phyloP scores from a whole-genome alignment of 805 yeast species.

The Suhomyces tanzawaensis region DNA sequence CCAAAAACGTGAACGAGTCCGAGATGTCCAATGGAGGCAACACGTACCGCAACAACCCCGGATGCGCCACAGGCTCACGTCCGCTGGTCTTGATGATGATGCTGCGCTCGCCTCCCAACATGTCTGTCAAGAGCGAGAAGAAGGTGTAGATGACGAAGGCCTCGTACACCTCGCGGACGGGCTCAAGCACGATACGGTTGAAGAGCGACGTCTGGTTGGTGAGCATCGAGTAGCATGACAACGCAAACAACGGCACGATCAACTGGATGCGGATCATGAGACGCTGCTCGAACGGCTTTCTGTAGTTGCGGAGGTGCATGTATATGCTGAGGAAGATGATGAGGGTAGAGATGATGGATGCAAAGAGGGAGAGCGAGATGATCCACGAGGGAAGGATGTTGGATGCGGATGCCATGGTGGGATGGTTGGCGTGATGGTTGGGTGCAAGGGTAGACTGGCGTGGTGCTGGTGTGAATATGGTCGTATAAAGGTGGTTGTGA shows the following conservation, averaged over 20 bases:
- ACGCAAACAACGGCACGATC: constrained; percentile 77
- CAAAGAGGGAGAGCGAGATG: constrained; percentile 18
- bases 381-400: constrained; percentile 17
- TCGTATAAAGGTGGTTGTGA: no score
- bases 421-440: no score
- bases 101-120: constrained; percentile 89
- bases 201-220: constrained; percentile 39
- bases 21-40: constrained; percentile 70
- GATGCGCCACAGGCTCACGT: constrained; percentile 66
- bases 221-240: constrained; percentile 62
- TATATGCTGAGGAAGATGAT: constrained; percentile 24
- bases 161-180: constrained; percentile 85
- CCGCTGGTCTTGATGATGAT: constrained; percentile 73
- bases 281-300: constrained; percentile 88
- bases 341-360: constrained; percentile 19
- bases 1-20: constrained; percentile 76
- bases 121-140: constrained; percentile 73
- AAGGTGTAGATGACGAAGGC: constrained; percentile 95
- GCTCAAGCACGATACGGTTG: constrained; percentile 56
- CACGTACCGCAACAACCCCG: constrained; percentile 51
- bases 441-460: no score
- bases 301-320: constrained; percentile 56
- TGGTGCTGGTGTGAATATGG: no score
- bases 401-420: no score
- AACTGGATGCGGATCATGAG: constrained; percentile 76